phyloP scores from a whole-genome alignment of 2,329 filamentous ascomycete genomes.

The Aspergillus amoenus region DNA sequence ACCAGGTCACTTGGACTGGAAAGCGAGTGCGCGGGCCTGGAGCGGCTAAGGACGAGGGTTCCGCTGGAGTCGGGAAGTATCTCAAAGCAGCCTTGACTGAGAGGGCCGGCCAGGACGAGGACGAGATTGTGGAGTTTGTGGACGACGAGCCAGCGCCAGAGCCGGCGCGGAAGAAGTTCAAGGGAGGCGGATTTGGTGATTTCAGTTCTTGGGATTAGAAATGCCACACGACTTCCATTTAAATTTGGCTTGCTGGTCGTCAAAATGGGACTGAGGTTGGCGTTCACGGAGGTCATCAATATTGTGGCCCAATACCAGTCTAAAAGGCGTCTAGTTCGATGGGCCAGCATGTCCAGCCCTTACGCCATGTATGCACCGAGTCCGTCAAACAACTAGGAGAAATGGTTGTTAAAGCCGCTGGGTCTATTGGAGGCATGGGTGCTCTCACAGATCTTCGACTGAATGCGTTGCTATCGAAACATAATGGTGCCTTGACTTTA shows the following conservation, averaged over 20 bases:
- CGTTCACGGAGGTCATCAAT: neutral
- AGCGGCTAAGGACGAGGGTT: conserved; percentile 55
- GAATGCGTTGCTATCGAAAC: too few relatives aligned
- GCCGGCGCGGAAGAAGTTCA: conserved; percentile 77
- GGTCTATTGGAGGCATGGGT: too few relatives aligned
- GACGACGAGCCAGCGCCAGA: conserved; percentile 65
- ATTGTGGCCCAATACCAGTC: neutral
- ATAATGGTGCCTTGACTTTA: too few relatives aligned
- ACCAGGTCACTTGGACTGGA: conserved; percentile 92
- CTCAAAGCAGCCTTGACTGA: conserved; percentile 60
- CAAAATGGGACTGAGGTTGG: neutral
- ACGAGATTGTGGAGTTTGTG: conserved; percentile 61
- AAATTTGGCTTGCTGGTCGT: neutral
- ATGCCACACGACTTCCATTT: neutral
- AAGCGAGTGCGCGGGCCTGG: conserved; percentile 74
- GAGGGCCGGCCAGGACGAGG: conserved; percentile 42
- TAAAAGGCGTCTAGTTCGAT: neutral
- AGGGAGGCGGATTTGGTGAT: conserved; percentile 77
- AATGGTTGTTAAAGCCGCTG: neutral
- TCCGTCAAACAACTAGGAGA: too few relatives aligned
- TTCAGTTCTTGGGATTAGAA: conserved; percentile 76
- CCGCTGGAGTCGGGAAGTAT: conserved; percentile 74
- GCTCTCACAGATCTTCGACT: too few relatives aligned
- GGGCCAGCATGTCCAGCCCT: neutral
- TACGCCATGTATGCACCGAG: neutral